Conservation (phyloP, 495 filamentous ascomycete species). For the Penicillium samsonianum region DNA sequence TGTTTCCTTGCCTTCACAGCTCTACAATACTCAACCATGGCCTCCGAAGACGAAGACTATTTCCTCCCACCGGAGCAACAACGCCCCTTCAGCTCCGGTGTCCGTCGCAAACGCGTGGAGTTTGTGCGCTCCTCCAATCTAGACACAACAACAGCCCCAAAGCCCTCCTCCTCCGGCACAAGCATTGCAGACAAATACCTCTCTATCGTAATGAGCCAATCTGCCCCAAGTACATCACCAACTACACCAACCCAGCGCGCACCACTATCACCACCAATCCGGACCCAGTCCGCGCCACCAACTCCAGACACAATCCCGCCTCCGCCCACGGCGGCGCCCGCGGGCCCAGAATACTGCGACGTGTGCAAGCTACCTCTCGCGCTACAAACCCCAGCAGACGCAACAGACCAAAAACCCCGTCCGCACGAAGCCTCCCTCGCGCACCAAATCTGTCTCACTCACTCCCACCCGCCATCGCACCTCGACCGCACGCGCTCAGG, state of each 20-base stretch:
- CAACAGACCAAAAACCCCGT: slow-evolving; percentile 8
- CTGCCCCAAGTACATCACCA: slow-evolving; percentile 26
- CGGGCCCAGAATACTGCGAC: slow-evolving; percentile 42
- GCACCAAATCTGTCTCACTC: slow-evolving; percentile 77
- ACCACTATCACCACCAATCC: slow-evolving; percentile 9
- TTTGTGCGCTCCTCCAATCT: slow-evolving; percentile 73
- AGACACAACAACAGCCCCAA: slow-evolving; percentile 40
- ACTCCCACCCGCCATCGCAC: slow-evolving; percentile 83
- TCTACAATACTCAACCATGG: not conserved
- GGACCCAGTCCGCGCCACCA: slow-evolving; percentile 24
- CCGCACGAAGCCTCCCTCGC: slow-evolving; percentile 73
- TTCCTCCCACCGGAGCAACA: slow-evolving; percentile 70
- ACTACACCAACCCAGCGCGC: slow-evolving; percentile 16
- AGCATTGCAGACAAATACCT: slow-evolving; percentile 68
- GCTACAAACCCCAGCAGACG: not conserved
- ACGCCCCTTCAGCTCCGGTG: slow-evolving; percentile 76
- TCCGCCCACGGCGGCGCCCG: slow-evolving; percentile 7
- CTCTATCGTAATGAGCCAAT: slow-evolving; percentile 60
- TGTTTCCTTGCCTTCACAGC: not conserved
- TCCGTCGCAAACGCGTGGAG: slow-evolving; percentile 72
- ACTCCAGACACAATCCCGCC: slow-evolving; percentile 12
- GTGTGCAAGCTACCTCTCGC: slow-evolving; percentile 60
- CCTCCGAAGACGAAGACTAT: slow-evolving; percentile 56
- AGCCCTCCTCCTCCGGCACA: slow-evolving; percentile 27
- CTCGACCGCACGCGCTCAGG: slow-evolving; percentile 78